Conservation (phyloP, 208 protist species). For the Wallacemonas sp. region DNA sequence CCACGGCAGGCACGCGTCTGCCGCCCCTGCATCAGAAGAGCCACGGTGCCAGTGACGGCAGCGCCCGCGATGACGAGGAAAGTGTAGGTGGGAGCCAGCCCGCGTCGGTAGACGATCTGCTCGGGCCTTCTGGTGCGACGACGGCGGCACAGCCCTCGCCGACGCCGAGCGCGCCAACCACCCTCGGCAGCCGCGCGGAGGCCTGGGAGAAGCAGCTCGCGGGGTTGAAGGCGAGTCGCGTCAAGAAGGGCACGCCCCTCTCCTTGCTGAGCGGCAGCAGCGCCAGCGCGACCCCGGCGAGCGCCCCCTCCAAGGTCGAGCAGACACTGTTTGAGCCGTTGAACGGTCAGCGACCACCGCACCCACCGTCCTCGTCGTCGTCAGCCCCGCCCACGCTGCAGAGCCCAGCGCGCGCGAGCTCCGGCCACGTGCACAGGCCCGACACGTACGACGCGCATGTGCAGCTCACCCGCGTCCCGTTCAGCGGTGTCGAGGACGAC, state of each 20-base stretch:
- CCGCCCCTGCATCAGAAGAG: not conserved
- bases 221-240: slow-evolving; percentile 3
- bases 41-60: not conserved
- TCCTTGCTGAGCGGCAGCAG: not conserved
- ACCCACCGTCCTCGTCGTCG: too few species aligned
- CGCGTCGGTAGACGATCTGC: not conserved
- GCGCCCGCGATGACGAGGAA: not conserved
- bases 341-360: not conserved
- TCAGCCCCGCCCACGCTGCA: not conserved
- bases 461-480: slow-evolving; percentile 1
- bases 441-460: slow-evolving; percentile 13
- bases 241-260: slow-evolving; percentile 5
- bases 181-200: not conserved
- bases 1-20: slow-evolving; percentile 5
- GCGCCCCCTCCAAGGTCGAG: slow-evolving; percentile 11
- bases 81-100: not conserved
- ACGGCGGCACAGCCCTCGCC: not conserved
- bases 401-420: not conserved
- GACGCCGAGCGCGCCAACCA: not conserved
- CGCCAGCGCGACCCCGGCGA: not conserved
- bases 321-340: not conserved
- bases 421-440: not conserved
- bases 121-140: not conserved
- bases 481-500: slow-evolving; percentile 14
- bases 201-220: slow-evolving; percentile 9